Base-by-base conservation (phyloP, 352 stramenopile species). In the Globisporangium rhizosaccharum region DNA sequence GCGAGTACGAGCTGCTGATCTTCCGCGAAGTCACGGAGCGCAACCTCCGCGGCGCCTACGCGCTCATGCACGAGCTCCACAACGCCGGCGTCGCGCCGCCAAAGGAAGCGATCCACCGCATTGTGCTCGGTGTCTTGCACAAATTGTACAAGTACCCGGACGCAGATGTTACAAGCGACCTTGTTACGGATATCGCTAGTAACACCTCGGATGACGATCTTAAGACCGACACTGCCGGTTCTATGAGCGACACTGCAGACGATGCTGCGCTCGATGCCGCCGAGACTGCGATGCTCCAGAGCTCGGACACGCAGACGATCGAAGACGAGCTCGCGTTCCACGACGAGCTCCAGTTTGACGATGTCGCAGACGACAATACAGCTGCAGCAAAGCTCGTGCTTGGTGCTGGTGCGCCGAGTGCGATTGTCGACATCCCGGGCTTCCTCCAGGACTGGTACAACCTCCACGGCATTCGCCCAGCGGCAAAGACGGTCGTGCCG, bases 371-470 rank as follows among this genome's bases (percentile, higher is more conserved):
- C n/a, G 51, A 62, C 23, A 70, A 52, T 25, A 47, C 12, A n/a
- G 0, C 14, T n/a, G 44, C 65, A 50, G 54, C 48, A 59, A 50
- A 41, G 48, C 51, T 70, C 52, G 47, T 75, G 36, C 41, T 79
- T 3, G 73, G 77, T 23, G 73, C 59, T 12, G 70, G 73, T 26
- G 78, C 70, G 7, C 79, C 76, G 18, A 53, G 70, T n/a, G 71
- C 62, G 28, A 52, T 90, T 17, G 69, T 79, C 33, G 82, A 94
- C 53, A 62, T 94, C 50, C 62, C 77, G 30, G 72, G 65, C 18
- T 94, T 94, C 61, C 62, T 94, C n/a, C 82, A 92, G 59, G 82
- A 92, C 65, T 92, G 82, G 85, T 85, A 92, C 74, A 94, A 92
- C 59, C 61, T 91, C 42, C 84, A 88, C 54, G 66, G 79, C 52